Evolutionary conservation across 1,284 basidiomycete species (phyloP).

Genomic region (Moniliophthora roreri): DNA sequence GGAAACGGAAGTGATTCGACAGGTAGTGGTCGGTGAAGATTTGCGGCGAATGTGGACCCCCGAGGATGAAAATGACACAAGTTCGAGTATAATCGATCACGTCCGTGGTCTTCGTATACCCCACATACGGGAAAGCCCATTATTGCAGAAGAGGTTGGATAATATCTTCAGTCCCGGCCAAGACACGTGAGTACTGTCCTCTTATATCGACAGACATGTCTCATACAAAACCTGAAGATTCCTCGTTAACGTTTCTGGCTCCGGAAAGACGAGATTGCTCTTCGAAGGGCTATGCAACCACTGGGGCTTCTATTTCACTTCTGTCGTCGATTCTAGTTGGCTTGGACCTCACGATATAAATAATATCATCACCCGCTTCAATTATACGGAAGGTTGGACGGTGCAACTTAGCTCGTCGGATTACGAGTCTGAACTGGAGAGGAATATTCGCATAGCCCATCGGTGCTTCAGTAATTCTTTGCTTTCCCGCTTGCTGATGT

Average conservation of each 20-base stretch:
- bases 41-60: too few species aligned
- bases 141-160: too few species aligned
- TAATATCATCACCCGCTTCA: not conserved
- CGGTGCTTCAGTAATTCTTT: slow-evolving; percentile 1
- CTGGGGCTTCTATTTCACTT: not conserved
- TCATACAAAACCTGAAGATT: too few species aligned
- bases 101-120: too few species aligned
- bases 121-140: too few species aligned
- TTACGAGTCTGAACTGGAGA: not conserved
- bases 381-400: not conserved
- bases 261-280: not conserved
- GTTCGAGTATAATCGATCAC: too few species aligned
- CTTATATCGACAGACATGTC: too few species aligned
- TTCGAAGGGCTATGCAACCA: not conserved
- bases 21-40: too few species aligned
- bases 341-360: not conserved
- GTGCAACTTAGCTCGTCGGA: not conserved
- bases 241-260: not conserved
- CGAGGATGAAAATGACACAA: too few species aligned
- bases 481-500: not conserved
- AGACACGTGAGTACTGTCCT: too few species aligned
- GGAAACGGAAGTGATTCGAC: too few species aligned
- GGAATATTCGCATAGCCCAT: not conserved
- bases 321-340: not conserved
- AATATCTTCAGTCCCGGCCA: too few species aligned